phyloP scores from a whole-genome alignment of 495 filamentous ascomycete species.

The Aspergillus sclerotioniger region DNA sequence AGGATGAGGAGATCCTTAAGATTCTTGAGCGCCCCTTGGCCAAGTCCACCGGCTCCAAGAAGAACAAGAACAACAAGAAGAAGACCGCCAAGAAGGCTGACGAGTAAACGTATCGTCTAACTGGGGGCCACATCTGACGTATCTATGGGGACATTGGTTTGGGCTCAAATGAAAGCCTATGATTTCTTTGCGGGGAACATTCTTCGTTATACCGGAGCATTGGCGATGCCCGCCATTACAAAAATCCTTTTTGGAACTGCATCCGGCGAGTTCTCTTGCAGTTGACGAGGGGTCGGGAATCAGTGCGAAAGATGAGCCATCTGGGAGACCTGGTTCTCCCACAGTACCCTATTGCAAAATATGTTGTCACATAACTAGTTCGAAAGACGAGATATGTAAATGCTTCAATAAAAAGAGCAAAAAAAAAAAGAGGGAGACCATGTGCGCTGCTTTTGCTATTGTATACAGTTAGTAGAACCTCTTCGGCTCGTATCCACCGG shows the following conservation, averaged over 20 bases:
- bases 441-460: background rate
- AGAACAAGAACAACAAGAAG: constrained; percentile 83
- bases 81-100: constrained; percentile 76
- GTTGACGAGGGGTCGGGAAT: background rate
- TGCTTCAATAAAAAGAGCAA: background rate
- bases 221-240: constrained; percentile 2
- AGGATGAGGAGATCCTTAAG: constrained; percentile 89
- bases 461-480: background rate
- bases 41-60: constrained; percentile 70
- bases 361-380: constrained; percentile 4
- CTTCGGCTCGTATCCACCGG: too few species aligned
- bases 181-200: constrained; percentile 7
- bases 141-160: constrained; percentile 11
- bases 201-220: constrained; percentile 8
- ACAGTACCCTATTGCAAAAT: constrained; percentile 5
- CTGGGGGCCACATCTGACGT: constrained; percentile 10
- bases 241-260: background rate
- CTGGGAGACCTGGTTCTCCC: constrained; percentile 1
- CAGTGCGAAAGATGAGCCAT: background rate
- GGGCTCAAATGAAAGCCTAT: constrained; percentile 12
- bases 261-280: background rate
- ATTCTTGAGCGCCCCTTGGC: constrained; percentile 84
- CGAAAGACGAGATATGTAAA: constrained; percentile 4
- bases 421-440: background rate
- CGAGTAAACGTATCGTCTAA: constrained; percentile 43